These are phyloP conservation scores for Tylopilus cervinicoccineus DNA, from an alignment of 768 basidiomycete genomes.

Conservation along the genomic window DNA sequence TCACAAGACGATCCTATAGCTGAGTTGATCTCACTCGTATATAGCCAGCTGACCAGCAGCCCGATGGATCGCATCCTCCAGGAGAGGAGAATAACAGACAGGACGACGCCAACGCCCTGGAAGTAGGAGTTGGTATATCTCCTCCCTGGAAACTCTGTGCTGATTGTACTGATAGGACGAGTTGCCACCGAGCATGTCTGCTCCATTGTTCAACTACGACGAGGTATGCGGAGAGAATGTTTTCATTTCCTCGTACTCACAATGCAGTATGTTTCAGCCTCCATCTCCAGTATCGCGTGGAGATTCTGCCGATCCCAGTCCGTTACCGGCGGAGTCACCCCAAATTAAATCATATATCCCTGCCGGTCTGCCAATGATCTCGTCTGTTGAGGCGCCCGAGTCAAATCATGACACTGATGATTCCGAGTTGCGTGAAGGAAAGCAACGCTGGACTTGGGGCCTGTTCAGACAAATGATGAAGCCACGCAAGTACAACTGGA, in stretches of 20 bases:
- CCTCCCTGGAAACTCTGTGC: neutral
- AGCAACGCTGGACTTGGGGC: neutral
- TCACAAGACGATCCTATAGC: neutral
- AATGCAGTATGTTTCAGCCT: neutral
- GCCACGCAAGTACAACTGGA: neutral
- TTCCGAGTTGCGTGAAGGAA: neutral
- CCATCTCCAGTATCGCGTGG: neutral
- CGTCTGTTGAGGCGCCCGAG: neutral
- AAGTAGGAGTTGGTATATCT: neutral
- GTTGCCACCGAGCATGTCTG: neutral
- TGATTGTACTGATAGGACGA: neutral
- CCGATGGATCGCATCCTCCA: neutral
- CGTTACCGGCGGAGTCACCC: neutral
- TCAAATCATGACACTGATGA: too few relatives aligned
- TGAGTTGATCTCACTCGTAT: neutral
- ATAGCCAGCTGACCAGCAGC: neutral
- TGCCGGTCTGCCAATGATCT: neutral
- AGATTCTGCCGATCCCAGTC: neutral
- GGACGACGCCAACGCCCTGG: neutral
- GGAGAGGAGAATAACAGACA: too few relatives aligned
- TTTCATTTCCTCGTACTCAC: neutral
- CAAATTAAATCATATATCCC: neutral
- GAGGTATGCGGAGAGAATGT: neutral
- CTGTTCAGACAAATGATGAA: neutral
- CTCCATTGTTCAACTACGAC: neutral